phyloP scores from a whole-genome alignment of 164 flowering plant genomes.

The Kalanchoe fedtschenkoi region DNA sequence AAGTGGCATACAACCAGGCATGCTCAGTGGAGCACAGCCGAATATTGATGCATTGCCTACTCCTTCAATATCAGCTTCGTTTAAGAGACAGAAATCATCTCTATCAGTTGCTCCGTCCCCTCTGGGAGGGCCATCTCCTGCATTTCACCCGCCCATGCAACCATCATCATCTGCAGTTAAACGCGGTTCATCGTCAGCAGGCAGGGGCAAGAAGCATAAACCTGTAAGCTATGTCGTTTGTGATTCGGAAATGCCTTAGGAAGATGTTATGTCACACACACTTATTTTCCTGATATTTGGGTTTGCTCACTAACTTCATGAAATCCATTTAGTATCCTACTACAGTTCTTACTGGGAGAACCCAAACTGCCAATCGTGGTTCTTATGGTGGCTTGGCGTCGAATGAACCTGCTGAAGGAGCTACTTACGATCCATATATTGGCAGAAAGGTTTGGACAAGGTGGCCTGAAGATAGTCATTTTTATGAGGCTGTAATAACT shows the following conservation, averaged over 20 bases:
- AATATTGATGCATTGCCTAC: conserved; percentile 30
- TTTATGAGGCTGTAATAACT: conserved; percentile 88
- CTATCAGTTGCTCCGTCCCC: conserved; percentile 33
- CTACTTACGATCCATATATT: conserved; percentile 39
- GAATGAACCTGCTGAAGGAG: conserved; percentile 42
- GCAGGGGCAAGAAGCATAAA: conserved; percentile 32
- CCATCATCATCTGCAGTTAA: conserved; percentile 32
- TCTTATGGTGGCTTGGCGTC: conserved; percentile 35
- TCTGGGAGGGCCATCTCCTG: conserved; percentile 29
- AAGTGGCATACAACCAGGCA: conserved; percentile 26
- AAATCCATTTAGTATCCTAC: conserved; percentile 27
- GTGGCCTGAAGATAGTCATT: conserved; percentile 95
- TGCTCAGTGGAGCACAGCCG: conserved; percentile 15
- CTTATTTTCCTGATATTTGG: background rate
- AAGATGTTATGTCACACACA: background rate
- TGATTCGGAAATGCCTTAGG: background rate
- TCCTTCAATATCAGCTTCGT: conserved; percentile 34
- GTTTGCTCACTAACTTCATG: conserved; percentile 8
- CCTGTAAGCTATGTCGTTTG: conserved; percentile 21
- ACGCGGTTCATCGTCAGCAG: conserved; percentile 27
- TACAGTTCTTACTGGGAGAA: conserved; percentile 23
- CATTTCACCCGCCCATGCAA: conserved; percentile 24
- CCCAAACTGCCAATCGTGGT: conserved; percentile 19
- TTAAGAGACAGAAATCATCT: conserved; percentile 36
- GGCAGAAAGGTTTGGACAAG: conserved; percentile 86